phyloP scores from a whole-genome alignment of 2,329 filamentous ascomycete genomes.

The Hypoxylon sp. region DNA sequence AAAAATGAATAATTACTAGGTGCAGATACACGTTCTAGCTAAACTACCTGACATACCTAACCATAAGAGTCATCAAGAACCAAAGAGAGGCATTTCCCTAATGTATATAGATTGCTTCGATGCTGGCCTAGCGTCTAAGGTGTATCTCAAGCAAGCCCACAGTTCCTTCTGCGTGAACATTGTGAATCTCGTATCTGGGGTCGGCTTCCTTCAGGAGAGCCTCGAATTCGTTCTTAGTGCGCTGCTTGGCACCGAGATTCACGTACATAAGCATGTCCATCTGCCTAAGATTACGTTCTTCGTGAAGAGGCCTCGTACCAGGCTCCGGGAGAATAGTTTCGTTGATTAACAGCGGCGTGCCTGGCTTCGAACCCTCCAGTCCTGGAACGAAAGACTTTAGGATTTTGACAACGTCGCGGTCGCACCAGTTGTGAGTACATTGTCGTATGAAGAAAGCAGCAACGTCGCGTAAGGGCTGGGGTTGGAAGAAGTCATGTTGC shows the following conservation, averaged over 20 bases:
- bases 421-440: conserved; percentile 48
- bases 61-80: too few relatives aligned
- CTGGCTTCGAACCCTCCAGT: conserved; percentile 41
- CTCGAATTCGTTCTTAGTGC: conserved; percentile 46
- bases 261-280: conserved; percentile 51
- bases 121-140: neutral
- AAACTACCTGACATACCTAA: neutral
- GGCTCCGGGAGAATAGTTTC: conserved; percentile 44
- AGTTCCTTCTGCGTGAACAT: conserved; percentile 2
- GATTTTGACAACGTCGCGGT: conserved; percentile 48
- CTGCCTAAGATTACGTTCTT: conserved; percentile 45
- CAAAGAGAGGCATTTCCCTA: neutral
- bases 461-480: conserved; percentile 42
- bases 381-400: conserved; percentile 47
- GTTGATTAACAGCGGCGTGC: conserved; percentile 48
- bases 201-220: conserved; percentile 39
- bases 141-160: conserved; percentile 21
- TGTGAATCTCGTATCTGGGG: conserved; percentile 33
- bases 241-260: conserved; percentile 47
- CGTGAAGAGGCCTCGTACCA: conserved; percentile 5
- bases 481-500: conserved; percentile 49
- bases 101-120: neutral
- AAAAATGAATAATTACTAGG: neutral
- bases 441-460: conserved; percentile 49
- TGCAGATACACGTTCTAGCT: neutral